Percentiles rank a stretch among this genome's conserved stretches.
phyloP scores from a whole-genome alignment of 2,329 filamentous ascomycete species.

The Claviceps africana region DNA sequence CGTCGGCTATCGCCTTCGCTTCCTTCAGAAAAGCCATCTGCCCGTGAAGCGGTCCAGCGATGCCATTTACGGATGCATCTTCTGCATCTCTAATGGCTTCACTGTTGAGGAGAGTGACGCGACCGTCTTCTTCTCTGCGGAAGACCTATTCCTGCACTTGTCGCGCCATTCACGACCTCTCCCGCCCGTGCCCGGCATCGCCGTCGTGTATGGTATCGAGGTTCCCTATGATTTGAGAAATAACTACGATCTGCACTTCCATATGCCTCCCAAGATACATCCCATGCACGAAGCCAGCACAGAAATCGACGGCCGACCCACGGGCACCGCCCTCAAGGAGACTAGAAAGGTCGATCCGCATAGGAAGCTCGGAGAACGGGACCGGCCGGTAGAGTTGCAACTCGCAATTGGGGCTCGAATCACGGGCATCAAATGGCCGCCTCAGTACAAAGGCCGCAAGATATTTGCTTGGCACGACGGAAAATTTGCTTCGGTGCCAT shows the following conservation, averaged over 20 bases:
- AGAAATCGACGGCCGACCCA: constrained; percentile 29
- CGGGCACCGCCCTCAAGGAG: constrained; percentile 31
- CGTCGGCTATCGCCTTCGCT: constrained; percentile 37
- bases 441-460: constrained; percentile 40
- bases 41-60: constrained; percentile 36
- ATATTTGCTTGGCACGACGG: constrained; percentile 43
- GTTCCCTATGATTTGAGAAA: constrained; percentile 27
- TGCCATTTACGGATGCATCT: constrained; percentile 38
- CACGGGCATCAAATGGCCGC: constrained; percentile 36
- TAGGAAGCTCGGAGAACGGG: constrained; percentile 28
- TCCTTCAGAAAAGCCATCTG: constrained; percentile 42
- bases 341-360: constrained; percentile 32
- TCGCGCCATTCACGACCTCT: constrained; percentile 39
- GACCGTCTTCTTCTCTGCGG: constrained; percentile 41
- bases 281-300: constrained; percentile 25
- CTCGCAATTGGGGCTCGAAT: constrained; percentile 34
- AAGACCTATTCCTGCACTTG: constrained; percentile 38
- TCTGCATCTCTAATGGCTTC: constrained; percentile 34
- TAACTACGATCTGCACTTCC: constrained; percentile 40
- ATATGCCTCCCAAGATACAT: constrained; percentile 23
- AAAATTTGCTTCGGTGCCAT: constrained; percentile 33
- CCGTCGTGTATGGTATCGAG: constrained; percentile 30
- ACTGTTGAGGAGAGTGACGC: constrained; percentile 40
- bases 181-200: constrained; percentile 32
- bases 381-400: constrained; percentile 25